Base-by-base conservation (phyloP, 2,329 filamentous ascomycete species). In the Cercospora brassicicola region DNA sequence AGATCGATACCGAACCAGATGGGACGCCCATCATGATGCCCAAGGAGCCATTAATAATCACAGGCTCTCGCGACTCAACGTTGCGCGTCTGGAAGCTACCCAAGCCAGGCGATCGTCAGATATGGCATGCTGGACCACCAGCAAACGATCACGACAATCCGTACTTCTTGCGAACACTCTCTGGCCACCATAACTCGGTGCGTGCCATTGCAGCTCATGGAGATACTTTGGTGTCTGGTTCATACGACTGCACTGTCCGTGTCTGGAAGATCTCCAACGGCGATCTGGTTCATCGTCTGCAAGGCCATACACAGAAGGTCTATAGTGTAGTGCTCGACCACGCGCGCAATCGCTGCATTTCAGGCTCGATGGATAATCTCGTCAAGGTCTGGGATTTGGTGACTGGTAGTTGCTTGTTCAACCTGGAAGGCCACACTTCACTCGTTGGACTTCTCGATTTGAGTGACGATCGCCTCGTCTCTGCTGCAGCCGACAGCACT, bases 201-300 rank as follows among this genome's bases (percentile, higher is more conserved):
- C 92, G 95, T 62, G 94, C 95, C 42, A 98, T 99, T 74, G 94
- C 95, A 56, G 95, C 95, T 6, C 89, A 98, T 75, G 94, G 91
- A 4, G 95, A 99, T 77, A 97, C 93, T 0, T 85, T 99, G n/a
- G 93, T 99, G 30, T 97, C 94, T 74, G 95, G 95, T 23, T 98
- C 94, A 73, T 99, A 99, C 78, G 95, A 99, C 78, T 94, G 89
- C 79, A 95, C 91, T 0, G 95, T 99, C 4, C 89, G 94, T 39
- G 94, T 99, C 0, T 99, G 95, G 95, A 94, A 91, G 75, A 97
- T 99, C 73, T 98, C 94, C 64, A 99, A 93, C 0, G 95, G 95
- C 59, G 94, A 98, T 76, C 88, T 91, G 7, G 78, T 95, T 3
- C 92, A 97, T 76, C 89, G 93, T 11, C 84, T 99, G 4, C 89